Evolutionary conservation across 805 yeast species (phyloP), one percentile per base, ranked within the genome.

Genomic region (Ogataea nitratoaversa): DNA sequence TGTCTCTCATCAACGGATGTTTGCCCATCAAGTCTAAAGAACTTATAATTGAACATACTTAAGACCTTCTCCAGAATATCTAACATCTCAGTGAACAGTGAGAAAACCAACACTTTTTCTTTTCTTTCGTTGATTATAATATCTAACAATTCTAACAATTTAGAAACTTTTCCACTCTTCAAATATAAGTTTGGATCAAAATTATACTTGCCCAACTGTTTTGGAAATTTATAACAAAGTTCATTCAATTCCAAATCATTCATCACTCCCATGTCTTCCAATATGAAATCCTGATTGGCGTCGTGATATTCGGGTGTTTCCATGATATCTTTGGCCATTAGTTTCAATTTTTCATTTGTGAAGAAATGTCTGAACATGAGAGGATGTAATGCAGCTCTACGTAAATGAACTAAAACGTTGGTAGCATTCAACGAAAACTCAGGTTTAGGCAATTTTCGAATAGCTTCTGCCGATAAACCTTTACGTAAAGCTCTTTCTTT

Each of bases 251-350:
- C 99, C 59, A 76, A 85, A 67, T 93, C 99, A 8, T 86, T 75
- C 97, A 93, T 88, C 12, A 84, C 87, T 58, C 79, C 79, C 98
- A 93, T 90, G 61, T 93, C 99, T 66, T 93, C 99, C 55, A 58
- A 78, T 43, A 93, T 90, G 54, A 72, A 93, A 30, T 76, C 68
- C 46, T 70, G 66, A 57, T 88, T 89, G 14, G 98, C 97, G 41
- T 79, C 78, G 3, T 46, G 49, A 62, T 93, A 93, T 38, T 76
- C 79, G 0, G 88, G 86, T 54, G 90, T 96, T 41, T 71, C 70
- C 83, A 86, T 80, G 35, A 93, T 90, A 19, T 73, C 79, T 43
- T 68, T 73, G 31, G 95, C 72, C 98, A 93, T 93, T 32, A 68
- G 59, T 35, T 60, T 58, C 41, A 93, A 57, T 20, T 52, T 66